Evolutionary conservation across 495 filamentous ascomycete species (phyloP), one percentile per base, ranked within the genome.

Genomic region (Hypoxylon trugodes): DNA sequence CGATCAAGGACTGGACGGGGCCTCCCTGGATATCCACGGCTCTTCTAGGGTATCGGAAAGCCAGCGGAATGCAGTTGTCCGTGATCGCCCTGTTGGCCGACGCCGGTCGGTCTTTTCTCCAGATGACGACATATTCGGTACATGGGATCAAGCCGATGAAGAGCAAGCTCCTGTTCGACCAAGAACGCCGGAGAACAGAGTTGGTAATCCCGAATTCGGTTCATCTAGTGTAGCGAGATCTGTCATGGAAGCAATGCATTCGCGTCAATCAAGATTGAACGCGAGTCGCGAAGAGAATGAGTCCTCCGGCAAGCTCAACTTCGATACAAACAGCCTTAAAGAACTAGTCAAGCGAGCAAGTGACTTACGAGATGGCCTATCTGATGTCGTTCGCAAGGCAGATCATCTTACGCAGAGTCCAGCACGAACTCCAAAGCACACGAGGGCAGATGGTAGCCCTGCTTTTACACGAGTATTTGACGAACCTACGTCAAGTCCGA

Each of bases 251-350:
- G 86, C 88, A 24, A 88, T 97, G 74, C 88, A 93, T 73, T 84
- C 90, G 59, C 84, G 87, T 66, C 84, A 73, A 1, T 62, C 72
- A 0, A 64, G 82, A 26, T 79, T 77, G 9, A 73, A 75, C 54
- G 47, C 48, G 3, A 58, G 81, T 33, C 47, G 73, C 26, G 70
- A 80, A 13, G 64, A 78, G 15, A 67, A 78, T 6, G 74, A 77
- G 13, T 74, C 86, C 8, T 76, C 85, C 37, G 89, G 89, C 60
- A 96, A 96, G 73, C 86, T 96, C 26, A 90, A 91, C 10, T 97
- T 97, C 65, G 93, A 96, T 70, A 96, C 92, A 7, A 91, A 89
- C 26, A 96, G 91, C 55, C 85, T 97, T 16, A 87, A 88, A 58
- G 90, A 94, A 72, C 81, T 97, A 42, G 93, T 97, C 13, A 87